These are phyloP conservation scores for Paraphaeosphaeria minitans DNA, from an alignment of 2,329 filamentous ascomycete genomes.

Conservation along the genomic window DNA sequence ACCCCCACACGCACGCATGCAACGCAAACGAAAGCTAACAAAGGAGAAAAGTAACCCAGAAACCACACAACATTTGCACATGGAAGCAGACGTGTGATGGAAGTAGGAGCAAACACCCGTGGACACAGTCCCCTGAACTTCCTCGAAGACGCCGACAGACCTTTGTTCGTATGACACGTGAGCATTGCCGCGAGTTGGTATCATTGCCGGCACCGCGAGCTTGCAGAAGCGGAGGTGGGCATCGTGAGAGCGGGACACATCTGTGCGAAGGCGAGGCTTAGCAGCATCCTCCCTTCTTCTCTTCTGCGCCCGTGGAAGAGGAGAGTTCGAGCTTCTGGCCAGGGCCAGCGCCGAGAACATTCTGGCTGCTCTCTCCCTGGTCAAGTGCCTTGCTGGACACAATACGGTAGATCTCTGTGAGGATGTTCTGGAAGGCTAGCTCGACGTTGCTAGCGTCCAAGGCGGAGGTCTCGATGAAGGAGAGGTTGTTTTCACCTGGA, in stretches of 20 bases:
- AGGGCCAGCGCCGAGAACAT: conserved; percentile 70
- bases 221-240: conserved; percentile 15
- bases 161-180: conserved; percentile 41
- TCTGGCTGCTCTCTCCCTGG: conserved; percentile 79
- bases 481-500: conserved; percentile 93
- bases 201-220: conserved; percentile 20
- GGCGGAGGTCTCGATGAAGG: conserved; percentile 98
- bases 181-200: conserved; percentile 25
- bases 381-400: conserved; percentile 97
- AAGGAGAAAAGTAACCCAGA: conserved; percentile 26
- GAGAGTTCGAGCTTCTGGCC: neutral
- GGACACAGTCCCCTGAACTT: conserved; percentile 28
- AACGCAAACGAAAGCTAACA: conserved; percentile 25
- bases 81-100: conserved; percentile 35
- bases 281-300: conserved; percentile 82
- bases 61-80: conserved; percentile 33
- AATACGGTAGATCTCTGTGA: conserved; percentile 99
- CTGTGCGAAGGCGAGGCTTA: conserved; percentile 51
- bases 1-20: conserved; percentile 32
- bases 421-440: conserved; percentile 98
- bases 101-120: conserved; percentile 30
- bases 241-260: conserved; percentile 19
- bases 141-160: conserved; percentile 41
- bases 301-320: conserved; percentile 72
- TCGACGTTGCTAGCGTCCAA: conserved; percentile 99